Evolutionary conservation across 106 monocot species (phyloP).

Genomic region (Dendrobium catenatum): DNA sequence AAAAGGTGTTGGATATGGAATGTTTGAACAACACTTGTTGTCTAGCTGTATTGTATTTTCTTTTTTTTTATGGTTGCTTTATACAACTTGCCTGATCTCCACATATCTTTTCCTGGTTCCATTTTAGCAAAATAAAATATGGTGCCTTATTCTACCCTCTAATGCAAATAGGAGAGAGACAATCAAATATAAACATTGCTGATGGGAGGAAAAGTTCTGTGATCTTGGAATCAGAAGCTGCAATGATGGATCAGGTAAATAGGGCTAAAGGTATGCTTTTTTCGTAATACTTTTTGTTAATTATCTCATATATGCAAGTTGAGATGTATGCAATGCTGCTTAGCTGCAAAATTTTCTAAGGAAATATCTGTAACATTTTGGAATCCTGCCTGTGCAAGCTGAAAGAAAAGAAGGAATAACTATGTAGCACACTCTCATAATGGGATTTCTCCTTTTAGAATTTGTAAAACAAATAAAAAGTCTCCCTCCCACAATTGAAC

Average conservation of each 20-base stretch:
- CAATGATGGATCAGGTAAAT: constrained; percentile 15
- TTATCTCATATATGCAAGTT: background rate
- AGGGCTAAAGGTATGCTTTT: constrained; percentile 13
- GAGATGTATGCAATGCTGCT: too few relatives aligned
- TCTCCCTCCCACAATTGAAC: too few relatives aligned
- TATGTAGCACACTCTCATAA: too few relatives aligned
- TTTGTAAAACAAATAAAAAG: too few relatives aligned
- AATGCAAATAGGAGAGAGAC: constrained; percentile 72
- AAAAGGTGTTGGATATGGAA: background rate
- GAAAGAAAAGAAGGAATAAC: too few relatives aligned
- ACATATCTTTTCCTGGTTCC: background rate
- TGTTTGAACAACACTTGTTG: background rate
- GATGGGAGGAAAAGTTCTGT: constrained; percentile 67
- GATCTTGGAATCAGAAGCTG: constrained; percentile 63
- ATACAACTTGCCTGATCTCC: background rate
- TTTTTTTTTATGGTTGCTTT: background rate
- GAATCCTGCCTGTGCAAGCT: background rate
- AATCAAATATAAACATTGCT: constrained; percentile 80
- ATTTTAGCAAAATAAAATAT: background rate
- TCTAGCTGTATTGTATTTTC: background rate
- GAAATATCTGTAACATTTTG: too few relatives aligned
- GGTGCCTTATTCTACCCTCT: background rate
- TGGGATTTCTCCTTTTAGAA: too few relatives aligned
- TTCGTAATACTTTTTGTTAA: background rate
- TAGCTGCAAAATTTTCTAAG: too few relatives aligned